Evolutionary conservation across 257 asterid genomes (phyloP).

Genomic region (Avicennia marina): DNA sequence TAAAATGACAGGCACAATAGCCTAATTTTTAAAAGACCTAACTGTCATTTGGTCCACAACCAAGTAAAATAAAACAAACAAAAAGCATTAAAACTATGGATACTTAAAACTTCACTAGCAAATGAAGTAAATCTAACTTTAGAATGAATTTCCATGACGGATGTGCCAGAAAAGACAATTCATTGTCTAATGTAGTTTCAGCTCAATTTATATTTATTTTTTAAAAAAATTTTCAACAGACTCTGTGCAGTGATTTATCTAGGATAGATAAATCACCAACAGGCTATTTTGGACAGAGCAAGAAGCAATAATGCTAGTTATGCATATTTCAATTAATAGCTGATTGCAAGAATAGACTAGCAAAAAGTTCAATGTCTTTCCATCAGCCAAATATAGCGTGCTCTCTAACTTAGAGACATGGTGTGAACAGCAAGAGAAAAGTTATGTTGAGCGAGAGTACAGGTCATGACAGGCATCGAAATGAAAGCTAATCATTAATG

Average conservation of each 20-base stretch:
- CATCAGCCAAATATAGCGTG: constrained; percentile 1
- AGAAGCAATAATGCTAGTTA: too few relatives aligned
- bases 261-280: too few relatives aligned
- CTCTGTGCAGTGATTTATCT: too few relatives aligned
- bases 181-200: too few relatives aligned
- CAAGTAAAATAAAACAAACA: constrained; percentile 5
- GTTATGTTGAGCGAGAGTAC: not conserved
- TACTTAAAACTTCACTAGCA: constrained; percentile 8
- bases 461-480: not conserved
- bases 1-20: not conserved
- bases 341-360: not conserved
- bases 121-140: not conserved
- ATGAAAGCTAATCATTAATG: not conserved
- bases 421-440: not conserved
- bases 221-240: too few relatives aligned
- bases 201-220: too few relatives aligned
- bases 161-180: constrained; percentile 2
- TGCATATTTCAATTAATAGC: too few relatives aligned
- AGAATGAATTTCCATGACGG: not conserved
- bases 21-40: constrained; percentile 8
- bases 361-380: not conserved
- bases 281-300: too few relatives aligned
- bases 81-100: not conserved
- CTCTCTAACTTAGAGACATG: constrained; percentile 1
- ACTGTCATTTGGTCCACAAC: not conserved